Base-by-base conservation (phyloP, 1,284 basidiomycete genomes). In the Rhodotorula sp. region DNA sequence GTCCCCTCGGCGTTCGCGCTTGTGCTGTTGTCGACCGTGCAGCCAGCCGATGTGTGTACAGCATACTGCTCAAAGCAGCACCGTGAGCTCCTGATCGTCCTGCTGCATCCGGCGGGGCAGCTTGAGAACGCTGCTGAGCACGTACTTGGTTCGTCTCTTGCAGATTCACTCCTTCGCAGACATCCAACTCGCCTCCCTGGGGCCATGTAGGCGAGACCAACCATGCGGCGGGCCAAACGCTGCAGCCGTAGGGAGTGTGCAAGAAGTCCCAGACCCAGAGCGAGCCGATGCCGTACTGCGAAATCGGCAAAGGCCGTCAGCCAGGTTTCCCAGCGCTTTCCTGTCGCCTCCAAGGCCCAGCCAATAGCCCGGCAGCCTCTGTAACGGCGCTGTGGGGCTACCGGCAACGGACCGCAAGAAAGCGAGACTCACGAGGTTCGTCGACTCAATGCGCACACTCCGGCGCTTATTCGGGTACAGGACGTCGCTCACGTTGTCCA, bases 131-230 rank as follows among this genome's bases (percentile, higher is more conserved):
- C 3, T 5, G 4, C 8, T 56, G 19, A 42, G 27, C 7, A 42
- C 62, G 50, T 42, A 66, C 57, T 23, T 46, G 52, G 50, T 62
- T 61, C 44, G 44, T 19, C 55, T 17, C 21, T 12, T 57, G 25
- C 41, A 63, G n/a, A 19, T 67, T 64, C 44, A 90, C 87, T 56
- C 87, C 90, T 82, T 94, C 93, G 42, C 93, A 84, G 70, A 93
- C 92, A 81, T 94, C 92, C 57, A 94, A 92, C 82, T 94, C 91
- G 54, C 91, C 91, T 2, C 66, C 62, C 1, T 25, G 25, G 7
- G 72, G 74, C 72, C 74, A 76, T 7, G 57, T 27, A 2, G 55
- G 19, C 0, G 63, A 65, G 41, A 68, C 64, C 8, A 27, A 48
- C 72, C 72, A 76, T 41, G 66, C 48, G 0, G 23, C 48, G 44